These are phyloP conservation scores for Sporobolomyces pararoseus DNA, from an alignment of 768 basidiomycete species.

Conservation along the genomic window DNA sequence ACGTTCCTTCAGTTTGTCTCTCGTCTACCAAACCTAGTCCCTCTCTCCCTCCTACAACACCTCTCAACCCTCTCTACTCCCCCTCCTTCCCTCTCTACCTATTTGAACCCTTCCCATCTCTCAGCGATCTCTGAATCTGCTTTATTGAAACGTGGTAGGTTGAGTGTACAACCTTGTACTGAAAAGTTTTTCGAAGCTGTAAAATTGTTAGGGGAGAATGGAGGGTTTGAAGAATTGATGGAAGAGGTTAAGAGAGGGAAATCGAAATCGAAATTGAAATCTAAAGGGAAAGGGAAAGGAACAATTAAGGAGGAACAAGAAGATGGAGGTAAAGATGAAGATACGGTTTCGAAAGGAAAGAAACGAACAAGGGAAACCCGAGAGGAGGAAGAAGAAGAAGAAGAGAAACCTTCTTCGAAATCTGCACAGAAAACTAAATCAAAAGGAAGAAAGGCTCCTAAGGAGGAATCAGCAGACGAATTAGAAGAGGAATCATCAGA, in stretches of 20 bases:
- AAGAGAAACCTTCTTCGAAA: neutral
- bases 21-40: constrained; percentile 65
- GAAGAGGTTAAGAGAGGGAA: constrained; percentile 6
- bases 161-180: constrained; percentile 80
- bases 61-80: constrained; percentile 54
- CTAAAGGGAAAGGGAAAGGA: neutral
- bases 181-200: constrained; percentile 65
- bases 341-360: too few species aligned
- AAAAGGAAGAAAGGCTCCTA: too few species aligned
- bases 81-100: constrained; percentile 29
- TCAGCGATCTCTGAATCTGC: constrained; percentile 56
- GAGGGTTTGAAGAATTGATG: constrained; percentile 64
- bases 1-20: constrained; percentile 46
- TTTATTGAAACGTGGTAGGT: constrained; percentile 70
- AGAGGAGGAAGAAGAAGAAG: neutral
- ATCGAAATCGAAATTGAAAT: neutral
- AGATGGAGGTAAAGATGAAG: too few species aligned
- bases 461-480: too few species aligned
- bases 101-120: constrained; percentile 28
- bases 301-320: too few species aligned
- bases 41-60: constrained; percentile 67
- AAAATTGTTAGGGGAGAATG: constrained; percentile 60
- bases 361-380: neutral
- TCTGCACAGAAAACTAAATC: too few species aligned
- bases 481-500: too few species aligned